phyloP scores from a whole-genome alignment of 768 basidiomycete genomes.

The Neoboletus magnificus region DNA sequence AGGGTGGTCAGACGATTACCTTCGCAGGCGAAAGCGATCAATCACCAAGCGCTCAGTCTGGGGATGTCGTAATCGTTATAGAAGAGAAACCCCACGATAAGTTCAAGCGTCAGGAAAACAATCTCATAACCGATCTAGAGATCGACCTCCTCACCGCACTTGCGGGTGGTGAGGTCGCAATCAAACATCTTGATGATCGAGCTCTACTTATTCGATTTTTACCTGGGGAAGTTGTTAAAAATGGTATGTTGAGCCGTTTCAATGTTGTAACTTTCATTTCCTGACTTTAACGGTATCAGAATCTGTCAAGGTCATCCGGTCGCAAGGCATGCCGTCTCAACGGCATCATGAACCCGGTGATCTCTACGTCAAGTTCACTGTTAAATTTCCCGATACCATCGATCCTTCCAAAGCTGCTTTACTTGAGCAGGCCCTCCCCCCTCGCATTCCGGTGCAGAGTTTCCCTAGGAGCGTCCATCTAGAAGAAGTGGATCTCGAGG shows the following conservation, averaged over 20 bases:
- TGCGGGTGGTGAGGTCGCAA: slow-evolving; percentile 84
- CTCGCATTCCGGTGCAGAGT: slow-evolving; percentile 63
- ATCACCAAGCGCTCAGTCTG: slow-evolving; percentile 81
- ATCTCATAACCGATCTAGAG: slow-evolving; percentile 83
- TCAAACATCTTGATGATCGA: slow-evolving; percentile 93
- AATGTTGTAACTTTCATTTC: background rate
- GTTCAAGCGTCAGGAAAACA: slow-evolving; percentile 86
- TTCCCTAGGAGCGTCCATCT: slow-evolving; percentile 64
- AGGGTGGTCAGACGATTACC: slow-evolving; percentile 84
- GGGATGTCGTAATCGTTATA: slow-evolving; percentile 91
- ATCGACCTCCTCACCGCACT: slow-evolving; percentile 92
- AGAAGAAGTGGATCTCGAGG: slow-evolving; percentile 84
- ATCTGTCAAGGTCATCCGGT: slow-evolving; percentile 84
- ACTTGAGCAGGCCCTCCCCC: slow-evolving; percentile 83
- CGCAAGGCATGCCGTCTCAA: slow-evolving; percentile 98
- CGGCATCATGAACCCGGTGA: slow-evolving; percentile 97
- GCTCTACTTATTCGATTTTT: slow-evolving; percentile 78
- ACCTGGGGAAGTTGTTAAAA: slow-evolving; percentile 90
- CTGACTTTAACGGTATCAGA: slow-evolving; percentile 42
- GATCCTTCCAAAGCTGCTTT: slow-evolving; percentile 60
- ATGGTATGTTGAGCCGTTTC: slow-evolving; percentile 57
- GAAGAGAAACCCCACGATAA: slow-evolving; percentile 89
- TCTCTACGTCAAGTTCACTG: slow-evolving; percentile 80
- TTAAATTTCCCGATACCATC: slow-evolving; percentile 87
- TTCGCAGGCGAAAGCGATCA: slow-evolving; percentile 93